Conservation (phyloP, 371 early-diverging fungal genomes). For the Mucor lusitanicus region DNA sequence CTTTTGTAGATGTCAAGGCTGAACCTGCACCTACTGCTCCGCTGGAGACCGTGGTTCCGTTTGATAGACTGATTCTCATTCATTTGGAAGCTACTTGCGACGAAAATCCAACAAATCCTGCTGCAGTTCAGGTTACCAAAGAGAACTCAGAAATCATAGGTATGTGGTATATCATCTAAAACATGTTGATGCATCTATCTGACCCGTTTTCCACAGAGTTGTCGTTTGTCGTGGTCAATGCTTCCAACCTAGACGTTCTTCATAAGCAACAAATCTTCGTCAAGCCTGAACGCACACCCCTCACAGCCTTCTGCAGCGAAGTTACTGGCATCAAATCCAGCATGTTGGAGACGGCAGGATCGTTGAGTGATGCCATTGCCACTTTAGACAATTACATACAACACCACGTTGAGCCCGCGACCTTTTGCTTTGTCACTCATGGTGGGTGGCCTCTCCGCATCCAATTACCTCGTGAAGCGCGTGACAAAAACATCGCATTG, state of each 20-base stretch:
- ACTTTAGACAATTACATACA: constrained; percentile 63
- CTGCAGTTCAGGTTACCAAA: constrained; percentile 64
- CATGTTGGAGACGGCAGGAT: constrained; percentile 55
- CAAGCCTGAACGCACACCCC: constrained; percentile 65
- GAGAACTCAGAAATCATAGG: constrained; percentile 49
- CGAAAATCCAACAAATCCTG: constrained; percentile 65
- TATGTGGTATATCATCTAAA: neutral
- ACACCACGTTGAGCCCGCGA: constrained; percentile 55
- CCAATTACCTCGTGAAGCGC: constrained; percentile 72
- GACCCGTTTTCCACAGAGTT: constrained; percentile 25
- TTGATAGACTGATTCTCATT: constrained; percentile 68
- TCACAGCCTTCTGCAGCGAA: constrained; percentile 67
- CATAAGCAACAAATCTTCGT: constrained; percentile 67
- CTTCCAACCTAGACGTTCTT: constrained; percentile 45
- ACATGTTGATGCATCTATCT: neutral
- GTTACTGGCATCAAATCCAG: constrained; percentile 69
- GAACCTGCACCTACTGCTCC: neutral
- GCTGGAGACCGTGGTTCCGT: constrained; percentile 37
- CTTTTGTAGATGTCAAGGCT: neutral
- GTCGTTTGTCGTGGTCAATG: constrained; percentile 43
- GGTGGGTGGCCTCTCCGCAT: constrained; percentile 77
- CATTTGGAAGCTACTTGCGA: constrained; percentile 76
- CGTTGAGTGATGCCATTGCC: constrained; percentile 60
- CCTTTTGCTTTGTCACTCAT: constrained; percentile 77
- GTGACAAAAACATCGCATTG: constrained; percentile 67